Conservation (phyloP, 169 alveolate genomes). For the Plasmodium knowlesi region DNA sequence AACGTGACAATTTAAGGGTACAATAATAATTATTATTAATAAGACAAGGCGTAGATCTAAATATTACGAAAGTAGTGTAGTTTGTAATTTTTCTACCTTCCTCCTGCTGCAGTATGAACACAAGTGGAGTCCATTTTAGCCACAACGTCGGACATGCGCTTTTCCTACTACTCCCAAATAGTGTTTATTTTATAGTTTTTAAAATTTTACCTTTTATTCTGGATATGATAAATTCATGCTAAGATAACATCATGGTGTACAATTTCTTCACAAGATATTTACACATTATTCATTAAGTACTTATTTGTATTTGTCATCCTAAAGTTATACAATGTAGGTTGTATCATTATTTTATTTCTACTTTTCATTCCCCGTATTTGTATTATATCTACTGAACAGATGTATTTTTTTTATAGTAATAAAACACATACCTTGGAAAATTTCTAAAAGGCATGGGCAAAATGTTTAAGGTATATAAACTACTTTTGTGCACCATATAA, state of each 20-base stretch:
- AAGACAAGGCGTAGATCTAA: not conserved
- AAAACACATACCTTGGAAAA: not conserved
- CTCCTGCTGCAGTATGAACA: too few relatives aligned
- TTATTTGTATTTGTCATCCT: slow-evolving; percentile 3
- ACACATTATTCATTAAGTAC: not conserved
- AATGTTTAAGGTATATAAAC: not conserved
- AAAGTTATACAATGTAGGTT: not conserved
- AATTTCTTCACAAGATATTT: not conserved
- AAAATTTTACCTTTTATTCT: not conserved
- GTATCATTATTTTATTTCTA: not conserved
- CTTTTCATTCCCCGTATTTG: not conserved
- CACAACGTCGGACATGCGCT: not conserved
- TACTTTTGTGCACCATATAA: not conserved
- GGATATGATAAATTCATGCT: not conserved
- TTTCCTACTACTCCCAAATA: not conserved
- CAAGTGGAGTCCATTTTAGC: not conserved
- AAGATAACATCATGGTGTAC: not conserved
- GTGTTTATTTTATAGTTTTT: not conserved
- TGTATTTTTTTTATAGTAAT: not conserved
- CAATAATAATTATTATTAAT: not conserved
- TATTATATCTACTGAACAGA: not conserved
- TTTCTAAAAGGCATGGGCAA: not conserved
- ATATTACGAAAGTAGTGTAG: not conserved
- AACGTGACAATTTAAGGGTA: not conserved
- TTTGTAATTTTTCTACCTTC: not conserved